Conservation (phyloP, 2,329 filamentous ascomycete genomes). For the Aspergillus pseudotamarii region DNA sequence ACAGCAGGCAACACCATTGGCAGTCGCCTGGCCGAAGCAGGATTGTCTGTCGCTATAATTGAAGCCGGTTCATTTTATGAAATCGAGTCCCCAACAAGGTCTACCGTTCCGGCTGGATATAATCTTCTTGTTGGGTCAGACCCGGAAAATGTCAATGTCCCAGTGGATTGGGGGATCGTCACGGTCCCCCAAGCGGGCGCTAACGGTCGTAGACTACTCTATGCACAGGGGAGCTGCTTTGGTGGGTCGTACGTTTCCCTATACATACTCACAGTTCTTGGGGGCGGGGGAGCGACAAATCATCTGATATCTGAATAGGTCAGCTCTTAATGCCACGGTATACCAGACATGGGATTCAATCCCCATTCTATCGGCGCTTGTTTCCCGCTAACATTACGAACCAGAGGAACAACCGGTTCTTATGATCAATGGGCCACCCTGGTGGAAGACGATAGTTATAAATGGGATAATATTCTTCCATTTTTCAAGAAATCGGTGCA, state of each 20-base stretch:
- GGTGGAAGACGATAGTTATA: conserved; percentile 34
- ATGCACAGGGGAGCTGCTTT: conserved; percentile 24
- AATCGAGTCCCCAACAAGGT: conserved; percentile 27
- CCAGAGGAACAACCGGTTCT: background rate
- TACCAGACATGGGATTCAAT: conserved; percentile 28
- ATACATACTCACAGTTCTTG: background rate
- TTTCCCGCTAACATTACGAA: background rate
- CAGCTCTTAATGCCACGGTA: conserved; percentile 29
- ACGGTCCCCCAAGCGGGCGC: conserved; percentile 21
- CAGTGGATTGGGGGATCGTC: conserved; percentile 26
- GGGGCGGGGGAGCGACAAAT: background rate
- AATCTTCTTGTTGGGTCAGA: conserved; percentile 24
- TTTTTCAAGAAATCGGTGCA: conserved; percentile 27
- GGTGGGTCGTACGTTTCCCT: background rate
- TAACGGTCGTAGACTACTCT: conserved; percentile 19
- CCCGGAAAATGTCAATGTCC: conserved; percentile 17
- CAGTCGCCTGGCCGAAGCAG: conserved; percentile 23
- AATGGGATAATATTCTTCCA: conserved; percentile 25
- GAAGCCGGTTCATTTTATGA: conserved; percentile 34
- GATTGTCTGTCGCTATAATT: conserved; percentile 29
- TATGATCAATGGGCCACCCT: conserved; percentile 34
- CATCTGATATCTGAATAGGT: conserved; percentile 1
- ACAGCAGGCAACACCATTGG: conserved; percentile 21
- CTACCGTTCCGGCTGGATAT: conserved; percentile 24
- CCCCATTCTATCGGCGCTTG: background rate